phyloP scores from a whole-genome alignment of 2,329 filamentous ascomycete genomes.

The Phialophora verrucosa region DNA sequence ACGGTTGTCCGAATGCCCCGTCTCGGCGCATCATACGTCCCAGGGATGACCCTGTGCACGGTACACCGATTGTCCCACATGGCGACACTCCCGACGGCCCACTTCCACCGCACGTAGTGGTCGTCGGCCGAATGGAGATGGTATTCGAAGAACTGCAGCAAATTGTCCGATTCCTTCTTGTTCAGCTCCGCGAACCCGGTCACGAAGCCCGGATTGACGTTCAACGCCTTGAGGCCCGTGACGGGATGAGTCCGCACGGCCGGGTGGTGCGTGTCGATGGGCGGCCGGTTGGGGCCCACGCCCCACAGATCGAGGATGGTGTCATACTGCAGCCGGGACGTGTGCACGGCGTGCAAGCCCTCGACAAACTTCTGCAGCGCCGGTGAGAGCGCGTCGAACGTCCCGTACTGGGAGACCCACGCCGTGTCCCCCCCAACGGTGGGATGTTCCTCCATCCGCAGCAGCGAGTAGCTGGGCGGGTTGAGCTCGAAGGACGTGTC shows the following conservation, averaged over 20 bases:
- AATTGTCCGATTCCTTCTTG: conserved; percentile 50
- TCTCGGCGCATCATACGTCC: conserved; percentile 47
- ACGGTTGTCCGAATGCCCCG: conserved; percentile 52
- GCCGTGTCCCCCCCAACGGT: conserved; percentile 39
- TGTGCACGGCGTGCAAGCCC: conserved; percentile 38
- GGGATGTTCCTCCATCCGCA: conserved; percentile 38
- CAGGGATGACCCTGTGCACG: conserved; percentile 52
- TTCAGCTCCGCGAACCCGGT: conserved; percentile 58
- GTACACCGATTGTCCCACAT: conserved; percentile 57
- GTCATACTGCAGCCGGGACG: conserved; percentile 49
- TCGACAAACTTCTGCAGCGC: conserved; percentile 36
- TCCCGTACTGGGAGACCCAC: conserved; percentile 42
- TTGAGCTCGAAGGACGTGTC: conserved; percentile 41
- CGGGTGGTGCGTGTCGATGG: conserved; percentile 39
- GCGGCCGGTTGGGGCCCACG: conserved; percentile 35
- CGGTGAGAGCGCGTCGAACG: conserved; percentile 39
- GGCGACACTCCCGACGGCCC: conserved; percentile 56
- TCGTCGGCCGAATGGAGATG: conserved; percentile 59
- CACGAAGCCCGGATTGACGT: conserved; percentile 47
- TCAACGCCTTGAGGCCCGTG: conserved; percentile 36
- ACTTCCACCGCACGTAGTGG: conserved; percentile 59
- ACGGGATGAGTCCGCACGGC: conserved; percentile 41
- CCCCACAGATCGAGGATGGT: conserved; percentile 46
- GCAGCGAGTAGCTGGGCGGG: conserved; percentile 40
- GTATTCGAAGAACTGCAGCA: conserved; percentile 38